These are phyloP conservation scores for Immersiella caudata DNA, from an alignment of 495 filamentous ascomycete species.

Conservation along the genomic window DNA sequence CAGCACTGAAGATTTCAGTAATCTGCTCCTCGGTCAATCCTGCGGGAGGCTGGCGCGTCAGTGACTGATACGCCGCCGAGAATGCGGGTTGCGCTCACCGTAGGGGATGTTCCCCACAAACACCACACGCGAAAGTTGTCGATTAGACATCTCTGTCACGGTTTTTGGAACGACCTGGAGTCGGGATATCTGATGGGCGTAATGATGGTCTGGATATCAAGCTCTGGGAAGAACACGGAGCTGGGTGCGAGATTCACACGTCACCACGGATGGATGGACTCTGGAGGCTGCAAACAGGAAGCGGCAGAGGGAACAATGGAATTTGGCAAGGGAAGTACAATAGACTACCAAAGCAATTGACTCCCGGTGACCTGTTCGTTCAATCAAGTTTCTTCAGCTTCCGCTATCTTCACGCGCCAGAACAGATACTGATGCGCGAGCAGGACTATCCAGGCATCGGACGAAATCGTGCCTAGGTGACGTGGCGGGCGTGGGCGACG, in stretches of 20 bases:
- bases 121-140: slow-evolving; percentile 60
- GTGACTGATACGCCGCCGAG: not conserved
- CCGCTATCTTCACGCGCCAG: slow-evolving; percentile 7
- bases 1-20: slow-evolving; percentile 82
- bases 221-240: not conserved
- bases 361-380: slow-evolving; percentile 11
- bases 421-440: not conserved
- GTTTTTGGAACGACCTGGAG: not conserved
- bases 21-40: slow-evolving; percentile 95
- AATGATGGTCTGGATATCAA: not conserved
- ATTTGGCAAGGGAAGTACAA: slow-evolving; percentile 15
- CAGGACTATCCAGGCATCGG: not conserved
- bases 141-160: slow-evolving; percentile 50
- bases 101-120: slow-evolving; percentile 88
- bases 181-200: not conserved
- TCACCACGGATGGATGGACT: not conserved
- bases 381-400: slow-evolving; percentile 6
- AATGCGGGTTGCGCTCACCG: slow-evolving; percentile 40
- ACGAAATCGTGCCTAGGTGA: not conserved
- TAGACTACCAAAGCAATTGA: slow-evolving; percentile 22
- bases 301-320: slow-evolving; percentile 17
- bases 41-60: slow-evolving; percentile 34
- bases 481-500: not conserved
- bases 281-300: slow-evolving; percentile 6
- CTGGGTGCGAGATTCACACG: not conserved